Base-by-base conservation (phyloP, 116 monocot genomes). In the Cymodocea nodosa region DNA sequence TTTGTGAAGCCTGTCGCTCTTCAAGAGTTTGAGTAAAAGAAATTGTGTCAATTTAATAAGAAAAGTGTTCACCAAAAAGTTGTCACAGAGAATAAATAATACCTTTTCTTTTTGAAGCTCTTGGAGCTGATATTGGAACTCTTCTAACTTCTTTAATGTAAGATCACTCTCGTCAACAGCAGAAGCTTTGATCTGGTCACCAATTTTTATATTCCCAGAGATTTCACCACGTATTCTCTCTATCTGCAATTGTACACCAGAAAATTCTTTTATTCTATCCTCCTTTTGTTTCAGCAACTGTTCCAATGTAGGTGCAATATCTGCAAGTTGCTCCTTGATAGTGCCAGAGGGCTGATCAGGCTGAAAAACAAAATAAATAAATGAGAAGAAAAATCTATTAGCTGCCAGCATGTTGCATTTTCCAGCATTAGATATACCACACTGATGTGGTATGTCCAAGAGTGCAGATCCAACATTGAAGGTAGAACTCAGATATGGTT, bases 101-200 rank as follows among this genome's bases (percentile, higher is more conserved):
- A 98, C 98, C 88, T 98, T 98, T 84, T 98, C 94, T 78, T 87
- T 90, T 50, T 90, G 94, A 67, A 95, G 83, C 64, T 70, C 75
- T 23, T 64, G 54, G 15, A 76, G 75, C 36, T 76, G 70, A 65
- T 57, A 56, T 15, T 70, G 69, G 25, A 70, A 76, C 39, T 70
- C 70, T 23, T 64, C 61, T 30, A 76, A 59, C 64, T 70, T 76
- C 70, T 76, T 70, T 34, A 76, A n/a, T 6, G 75, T 64, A 24
- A 98, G 68, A 76, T 98, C 92, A 65, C 76, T 80, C 74, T 89
- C 89, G 63, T 92, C 84, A 68, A 91, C 80, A 20, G 16, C 52
- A 10, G 80, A 75, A 48, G 50, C 61, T 56, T 56, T 70, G 23
- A 79, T 50, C 16, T 77, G 70, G 49, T 80, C 84, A 17, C 77